Percentiles rank a stretch among this genome's conserved stretches.
Conservation (phyloP, 2,329 filamentous ascomycete genomes). For the Hansfordia pulvinata region DNA sequence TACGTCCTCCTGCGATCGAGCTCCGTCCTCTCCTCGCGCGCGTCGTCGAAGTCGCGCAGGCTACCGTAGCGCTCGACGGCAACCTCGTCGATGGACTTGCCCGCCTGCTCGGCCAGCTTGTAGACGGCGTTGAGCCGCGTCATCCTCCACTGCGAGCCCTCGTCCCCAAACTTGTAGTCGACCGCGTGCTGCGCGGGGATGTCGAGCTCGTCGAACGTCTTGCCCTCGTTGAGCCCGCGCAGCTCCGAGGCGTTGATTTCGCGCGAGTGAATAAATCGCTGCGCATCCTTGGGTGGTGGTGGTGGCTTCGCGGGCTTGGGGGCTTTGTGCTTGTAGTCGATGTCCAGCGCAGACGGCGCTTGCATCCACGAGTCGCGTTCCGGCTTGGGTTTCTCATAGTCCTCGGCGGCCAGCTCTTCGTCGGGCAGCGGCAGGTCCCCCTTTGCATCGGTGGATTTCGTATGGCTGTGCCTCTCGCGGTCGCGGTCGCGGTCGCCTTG, state of each 20-base stretch:
- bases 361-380: constrained; percentile 92
- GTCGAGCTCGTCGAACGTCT: constrained; percentile 35
- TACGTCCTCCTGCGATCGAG: constrained; percentile 72
- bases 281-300: constrained; percentile 42
- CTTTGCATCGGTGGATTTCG: constrained; percentile 32
- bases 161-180: constrained; percentile 77
- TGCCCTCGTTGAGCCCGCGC: constrained; percentile 44
- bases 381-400: constrained; percentile 19
- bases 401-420: constrained; percentile 26
- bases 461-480: constrained; percentile 19
- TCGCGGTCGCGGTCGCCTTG: constrained; percentile 16
- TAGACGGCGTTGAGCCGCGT: constrained; percentile 84
- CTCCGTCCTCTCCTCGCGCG: constrained; percentile 85
- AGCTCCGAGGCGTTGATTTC: constrained; percentile 65
- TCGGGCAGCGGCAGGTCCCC: constrained; percentile 36
- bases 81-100: constrained; percentile 64
- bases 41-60: constrained; percentile 78
- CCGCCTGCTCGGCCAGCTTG: constrained; percentile 59
- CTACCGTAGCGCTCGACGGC: constrained; percentile 72
- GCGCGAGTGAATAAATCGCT: constrained; percentile 60
- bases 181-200: constrained; percentile 47
- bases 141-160: constrained; percentile 91
- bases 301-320: constrained; percentile 38
- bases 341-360: constrained; percentile 63
- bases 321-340: constrained; percentile 66